Base-by-base conservation (phyloP, 208 protist genomes). In the Trypanosomatidae sp. region DNA sequence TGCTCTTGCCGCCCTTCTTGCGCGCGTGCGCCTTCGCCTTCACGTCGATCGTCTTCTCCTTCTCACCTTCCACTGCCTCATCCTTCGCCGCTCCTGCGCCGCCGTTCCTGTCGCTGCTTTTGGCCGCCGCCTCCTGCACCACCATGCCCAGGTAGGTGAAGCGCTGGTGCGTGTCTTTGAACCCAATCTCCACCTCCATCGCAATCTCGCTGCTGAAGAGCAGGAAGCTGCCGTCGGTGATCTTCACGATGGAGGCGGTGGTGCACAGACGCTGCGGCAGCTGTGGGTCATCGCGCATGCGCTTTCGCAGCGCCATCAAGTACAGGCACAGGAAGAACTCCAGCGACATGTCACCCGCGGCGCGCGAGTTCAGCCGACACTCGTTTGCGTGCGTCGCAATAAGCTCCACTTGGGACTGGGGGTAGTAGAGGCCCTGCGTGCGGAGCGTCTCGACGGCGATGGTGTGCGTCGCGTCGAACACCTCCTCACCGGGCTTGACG, bases 271-370 rank as follows among this genome's bases (percentile, higher is more conserved):
- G 62, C 68, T 74, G 56, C 13, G 73, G 65, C 49, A 83, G 58
- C 44, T 33, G 12, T 13, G 76, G 66, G 55, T 82, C 73, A 1
- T 78, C 75, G 39, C 41, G 56, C 22, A 69, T 28, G 43, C 74
- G 67, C 70, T 76, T 74, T 43, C 79, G n/a, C 15, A 91, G 69
- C 7, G 86, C 79, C 33, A 88, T 72, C n/a, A 97, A 73, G 73
- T 98, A 98, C 0, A 91, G 62, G 73, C 87, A 94, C 49, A 94
- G 86, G 72, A 88, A 92, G 22, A 95, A 71, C 46, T 81, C 66
- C 2, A 82, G 30, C 10, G 89, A 95, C 71, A 76, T 73, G 50
- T 91, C 86, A 25, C 86, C 84, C 0, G 84, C 90, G 36, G 62
- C 6, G 65, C 88, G 80, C 8, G 91, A 84, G 43, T 77, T 74